Evolutionary conservation across 2,329 filamentous ascomycete species (phyloP).

Genomic region (Gnomoniopsis sp.): DNA sequence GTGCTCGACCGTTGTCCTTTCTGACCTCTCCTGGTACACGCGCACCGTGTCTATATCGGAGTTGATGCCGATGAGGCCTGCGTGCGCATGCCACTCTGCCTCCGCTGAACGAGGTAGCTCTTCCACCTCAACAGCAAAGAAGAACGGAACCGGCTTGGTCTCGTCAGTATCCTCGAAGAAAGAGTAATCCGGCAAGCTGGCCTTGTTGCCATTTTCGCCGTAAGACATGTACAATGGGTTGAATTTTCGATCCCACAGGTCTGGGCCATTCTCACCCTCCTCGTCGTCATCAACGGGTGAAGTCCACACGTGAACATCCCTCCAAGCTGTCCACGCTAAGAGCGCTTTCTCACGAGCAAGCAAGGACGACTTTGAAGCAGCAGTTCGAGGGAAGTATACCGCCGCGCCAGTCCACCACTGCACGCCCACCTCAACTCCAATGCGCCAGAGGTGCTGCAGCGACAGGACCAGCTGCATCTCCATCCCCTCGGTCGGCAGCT

Average conservation of each 20-base stretch:
- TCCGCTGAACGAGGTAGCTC: slow-evolving; percentile 69
- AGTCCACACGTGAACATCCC: slow-evolving; percentile 34
- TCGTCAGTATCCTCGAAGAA: slow-evolving; percentile 34
- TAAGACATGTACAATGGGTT: slow-evolving; percentile 47
- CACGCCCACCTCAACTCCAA: slow-evolving; percentile 69
- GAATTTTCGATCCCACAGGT: slow-evolving; percentile 67
- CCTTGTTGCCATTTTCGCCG: slow-evolving; percentile 23
- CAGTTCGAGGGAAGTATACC: slow-evolving; percentile 60
- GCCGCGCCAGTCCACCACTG: slow-evolving; percentile 73
- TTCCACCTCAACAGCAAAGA: slow-evolving; percentile 73
- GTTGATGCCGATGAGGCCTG: slow-evolving; percentile 48
- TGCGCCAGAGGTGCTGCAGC: slow-evolving; percentile 85
- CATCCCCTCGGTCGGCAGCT: slow-evolving; percentile 46
- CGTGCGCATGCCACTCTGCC: slow-evolving; percentile 80
- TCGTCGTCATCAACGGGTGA: slow-evolving; percentile 27
- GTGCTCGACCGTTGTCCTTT: background rate
- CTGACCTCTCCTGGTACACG: slow-evolving; percentile 11
- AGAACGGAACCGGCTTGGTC: slow-evolving; percentile 50
- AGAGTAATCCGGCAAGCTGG: slow-evolving; percentile 48
- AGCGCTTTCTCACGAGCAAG: slow-evolving; percentile 31
- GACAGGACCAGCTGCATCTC: slow-evolving; percentile 64
- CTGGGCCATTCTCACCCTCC: slow-evolving; percentile 54
- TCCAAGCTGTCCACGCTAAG: slow-evolving; percentile 48
- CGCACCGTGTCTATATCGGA: slow-evolving; percentile 21
- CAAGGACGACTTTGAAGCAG: slow-evolving; percentile 9